Evolutionary conservation across 768 basidiomycete genomes (phyloP).

Genomic region (Boletus tylopilopsis): DNA sequence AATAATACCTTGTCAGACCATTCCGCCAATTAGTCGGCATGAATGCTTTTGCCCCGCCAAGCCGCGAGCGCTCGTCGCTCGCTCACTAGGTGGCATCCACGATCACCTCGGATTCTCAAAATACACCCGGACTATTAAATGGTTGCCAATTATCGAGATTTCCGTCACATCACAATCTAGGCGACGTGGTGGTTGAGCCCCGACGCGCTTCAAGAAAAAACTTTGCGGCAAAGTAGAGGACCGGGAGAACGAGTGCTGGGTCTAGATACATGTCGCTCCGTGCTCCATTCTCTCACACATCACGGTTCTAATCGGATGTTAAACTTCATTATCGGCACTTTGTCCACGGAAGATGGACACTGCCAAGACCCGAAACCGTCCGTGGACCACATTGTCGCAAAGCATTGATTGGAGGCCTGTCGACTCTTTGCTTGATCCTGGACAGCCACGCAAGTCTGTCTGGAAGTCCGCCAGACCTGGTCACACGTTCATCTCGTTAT

Average conservation of each 20-base stretch:
- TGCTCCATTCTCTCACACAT: conserved; percentile 20
- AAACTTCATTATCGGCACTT: background rate
- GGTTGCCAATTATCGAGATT: conserved; percentile 19
- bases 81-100: conserved; percentile 5
- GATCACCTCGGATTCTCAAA: conserved; percentile 29
- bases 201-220: background rate
- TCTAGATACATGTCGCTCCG: background rate
- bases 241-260: background rate
- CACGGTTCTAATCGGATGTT: conserved; percentile 1
- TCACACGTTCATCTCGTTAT: conserved; percentile 18
- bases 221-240: conserved; percentile 2
- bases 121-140: conserved; percentile 12
- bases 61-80: conserved; percentile 1
- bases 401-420: background rate
- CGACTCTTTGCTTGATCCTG: background rate
- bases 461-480: background rate
- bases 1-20: conserved; percentile 10
- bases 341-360: background rate
- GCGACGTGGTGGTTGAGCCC: background rate
- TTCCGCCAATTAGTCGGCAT: background rate
- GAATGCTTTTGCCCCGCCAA: background rate
- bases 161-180: conserved; percentile 2
- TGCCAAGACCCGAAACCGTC: conserved; percentile 4
- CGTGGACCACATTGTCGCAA: background rate
- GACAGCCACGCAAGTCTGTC: background rate